phyloP scores from a whole-genome alignment of 2,329 filamentous ascomycete species.

The Lasiodiplodia sp. region DNA sequence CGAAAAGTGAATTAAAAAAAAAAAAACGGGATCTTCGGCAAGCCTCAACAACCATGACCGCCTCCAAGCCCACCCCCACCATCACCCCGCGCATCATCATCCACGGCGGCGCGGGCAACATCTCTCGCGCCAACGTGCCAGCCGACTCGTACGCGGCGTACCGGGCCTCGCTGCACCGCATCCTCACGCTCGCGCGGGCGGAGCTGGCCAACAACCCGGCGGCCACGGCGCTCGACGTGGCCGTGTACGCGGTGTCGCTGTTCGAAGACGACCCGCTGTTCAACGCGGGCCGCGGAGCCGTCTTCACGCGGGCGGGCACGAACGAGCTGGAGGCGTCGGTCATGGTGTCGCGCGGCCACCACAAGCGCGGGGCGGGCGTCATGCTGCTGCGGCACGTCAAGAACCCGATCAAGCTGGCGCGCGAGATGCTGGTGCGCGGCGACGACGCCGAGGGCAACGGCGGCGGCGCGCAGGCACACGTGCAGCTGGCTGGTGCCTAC shows the following conservation, averaged over 20 bases:
- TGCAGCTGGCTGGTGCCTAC: constrained; percentile 70
- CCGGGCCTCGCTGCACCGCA: constrained; percentile 46
- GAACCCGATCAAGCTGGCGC: constrained; percentile 79
- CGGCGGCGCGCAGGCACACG: constrained; percentile 71
- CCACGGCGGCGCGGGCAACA: constrained; percentile 58
- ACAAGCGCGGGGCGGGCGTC: constrained; percentile 80
- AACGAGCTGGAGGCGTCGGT: constrained; percentile 88
- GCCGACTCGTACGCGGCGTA: constrained; percentile 47
- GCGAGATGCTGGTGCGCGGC: constrained; percentile 72
- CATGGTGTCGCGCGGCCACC: constrained; percentile 77
- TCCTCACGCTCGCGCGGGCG: constrained; percentile 41
- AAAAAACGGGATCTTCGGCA: background rate
- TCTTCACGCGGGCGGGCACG: constrained; percentile 82
- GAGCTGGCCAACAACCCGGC: constrained; percentile 36
- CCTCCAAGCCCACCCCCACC: background rate
- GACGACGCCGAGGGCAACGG: constrained; percentile 67
- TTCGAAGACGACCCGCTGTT: constrained; percentile 74
- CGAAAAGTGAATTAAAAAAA: background rate
- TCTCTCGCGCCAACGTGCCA: constrained; percentile 50
- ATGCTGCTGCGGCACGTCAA: constrained; percentile 77
- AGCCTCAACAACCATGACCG: background rate
- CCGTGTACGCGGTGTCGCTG: constrained; percentile 75
- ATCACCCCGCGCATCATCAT: constrained; percentile 54
- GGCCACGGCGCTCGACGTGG: constrained; percentile 73
- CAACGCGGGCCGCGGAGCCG: constrained; percentile 83